These are phyloP conservation scores for Purshia tridentata DNA, from an alignment of 306 rosid genomes.

Conservation along the genomic window DNA sequence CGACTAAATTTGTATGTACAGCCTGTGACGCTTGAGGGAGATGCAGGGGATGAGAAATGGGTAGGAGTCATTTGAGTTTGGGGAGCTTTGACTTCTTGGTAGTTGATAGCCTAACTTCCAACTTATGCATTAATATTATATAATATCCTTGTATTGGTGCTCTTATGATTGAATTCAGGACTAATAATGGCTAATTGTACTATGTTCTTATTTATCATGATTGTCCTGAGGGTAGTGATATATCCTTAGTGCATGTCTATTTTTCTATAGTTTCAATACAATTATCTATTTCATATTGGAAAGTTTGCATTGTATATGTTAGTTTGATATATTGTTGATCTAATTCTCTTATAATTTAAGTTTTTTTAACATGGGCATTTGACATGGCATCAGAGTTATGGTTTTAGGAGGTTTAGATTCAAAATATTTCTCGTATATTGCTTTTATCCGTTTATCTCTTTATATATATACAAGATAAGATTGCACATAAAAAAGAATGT, in stretches of 20 bases:
- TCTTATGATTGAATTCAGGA: too few species aligned
- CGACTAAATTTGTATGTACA: conserved; percentile 1
- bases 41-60: neutral
- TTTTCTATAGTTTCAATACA: neutral
- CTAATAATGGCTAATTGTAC: neutral
- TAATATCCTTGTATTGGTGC: conserved; percentile 18
- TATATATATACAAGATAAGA: too few species aligned
- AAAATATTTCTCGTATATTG: too few species aligned
- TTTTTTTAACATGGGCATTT: too few species aligned
- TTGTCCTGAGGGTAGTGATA: neutral
- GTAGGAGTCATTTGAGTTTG: conserved; percentile 3
- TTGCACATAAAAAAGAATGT: too few species aligned
- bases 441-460: too few species aligned
- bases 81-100: conserved; percentile 1
- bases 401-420: too few species aligned
- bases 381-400: too few species aligned
- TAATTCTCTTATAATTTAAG: too few species aligned
- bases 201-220: neutral
- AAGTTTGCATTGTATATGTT: neutral
- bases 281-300: neutral
- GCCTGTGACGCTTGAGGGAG: conserved; percentile 6
- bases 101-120: conserved; percentile 11
- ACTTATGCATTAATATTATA: conserved; percentile 1
- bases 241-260: neutral
- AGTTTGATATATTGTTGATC: too few species aligned